Evolutionary conservation across 1,284 basidiomycete species (phyloP).

Genomic region (Ceratobasidium sp.): DNA sequence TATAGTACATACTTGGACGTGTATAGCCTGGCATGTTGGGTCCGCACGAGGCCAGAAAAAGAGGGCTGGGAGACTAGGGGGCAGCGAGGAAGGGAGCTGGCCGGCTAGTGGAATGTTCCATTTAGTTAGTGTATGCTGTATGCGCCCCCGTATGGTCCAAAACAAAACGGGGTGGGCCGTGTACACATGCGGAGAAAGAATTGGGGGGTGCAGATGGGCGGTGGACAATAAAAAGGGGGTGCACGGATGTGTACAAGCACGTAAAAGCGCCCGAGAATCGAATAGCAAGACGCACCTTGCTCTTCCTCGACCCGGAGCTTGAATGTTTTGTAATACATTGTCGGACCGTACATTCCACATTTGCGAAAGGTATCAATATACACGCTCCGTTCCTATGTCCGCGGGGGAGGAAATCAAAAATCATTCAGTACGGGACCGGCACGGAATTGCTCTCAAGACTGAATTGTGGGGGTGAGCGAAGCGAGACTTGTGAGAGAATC

Average conservation of each 20-base stretch:
- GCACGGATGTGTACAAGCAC: not conserved
- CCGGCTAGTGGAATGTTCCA: slow-evolving; percentile 51
- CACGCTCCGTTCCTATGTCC: slow-evolving; percentile 39
- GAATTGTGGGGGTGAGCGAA: slow-evolving; percentile 19
- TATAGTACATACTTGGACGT: slow-evolving; percentile 39
- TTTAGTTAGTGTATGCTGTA: slow-evolving; percentile 10
- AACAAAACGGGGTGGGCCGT: slow-evolving; percentile 11
- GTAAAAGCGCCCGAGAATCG: slow-evolving; percentile 3
- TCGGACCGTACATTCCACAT: slow-evolving; percentile 69
- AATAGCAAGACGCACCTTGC: slow-evolving; percentile 56
- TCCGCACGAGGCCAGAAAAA: slow-evolving; percentile 70
- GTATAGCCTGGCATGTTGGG: slow-evolving; percentile 51
- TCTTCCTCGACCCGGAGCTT: slow-evolving; percentile 71
- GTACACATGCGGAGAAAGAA: not conserved
- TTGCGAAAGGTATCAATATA: slow-evolving; percentile 46
- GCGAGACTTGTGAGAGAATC: not conserved
- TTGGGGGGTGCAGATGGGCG: not conserved
- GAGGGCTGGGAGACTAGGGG: slow-evolving; percentile 64
- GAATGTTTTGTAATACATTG: slow-evolving; percentile 75
- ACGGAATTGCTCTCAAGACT: not conserved
- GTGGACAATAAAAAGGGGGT: not conserved
- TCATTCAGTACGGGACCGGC: slow-evolving; percentile 63
- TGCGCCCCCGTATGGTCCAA: not conserved
- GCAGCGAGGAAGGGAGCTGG: slow-evolving; percentile 58
- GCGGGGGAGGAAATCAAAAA: slow-evolving; percentile 55